phyloP scores from a whole-genome alignment of 139 green algal species.

The Klebsormidium nitens region DNA sequence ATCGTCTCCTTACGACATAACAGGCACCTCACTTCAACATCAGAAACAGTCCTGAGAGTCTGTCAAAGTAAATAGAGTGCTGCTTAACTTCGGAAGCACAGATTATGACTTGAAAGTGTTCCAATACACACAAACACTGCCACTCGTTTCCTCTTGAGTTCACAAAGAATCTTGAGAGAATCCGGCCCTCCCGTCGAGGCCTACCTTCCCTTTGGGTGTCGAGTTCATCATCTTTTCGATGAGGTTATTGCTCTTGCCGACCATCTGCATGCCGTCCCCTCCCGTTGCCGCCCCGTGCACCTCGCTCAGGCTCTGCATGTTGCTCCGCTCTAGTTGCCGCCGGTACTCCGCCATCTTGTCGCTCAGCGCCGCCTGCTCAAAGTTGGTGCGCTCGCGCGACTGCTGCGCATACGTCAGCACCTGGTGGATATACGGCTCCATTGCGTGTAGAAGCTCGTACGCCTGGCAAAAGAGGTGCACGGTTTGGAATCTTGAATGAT shows the following conservation, averaged over 20 bases:
- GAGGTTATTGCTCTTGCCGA: constrained; percentile 15
- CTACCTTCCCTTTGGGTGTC: constrained; percentile 21
- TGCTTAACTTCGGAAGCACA: too few relatives aligned
- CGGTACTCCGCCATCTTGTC: constrained; percentile 34
- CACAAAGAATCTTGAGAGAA: too few relatives aligned
- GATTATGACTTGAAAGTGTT: too few relatives aligned
- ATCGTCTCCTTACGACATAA: too few relatives aligned
- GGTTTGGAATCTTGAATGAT: too few relatives aligned
- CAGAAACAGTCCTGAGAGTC: too few relatives aligned
- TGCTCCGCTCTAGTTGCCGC: constrained; percentile 21
- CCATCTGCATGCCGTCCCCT: background rate
- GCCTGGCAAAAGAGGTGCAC: constrained; percentile 18
- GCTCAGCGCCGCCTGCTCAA: constrained; percentile 29
- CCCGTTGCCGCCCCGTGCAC: background rate
- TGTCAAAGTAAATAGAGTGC: too few relatives aligned
- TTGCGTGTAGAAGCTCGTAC: constrained; percentile 30
- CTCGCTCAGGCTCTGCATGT: background rate
- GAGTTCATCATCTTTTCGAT: constrained; percentile 27
- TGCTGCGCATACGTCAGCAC: constrained; percentile 33
- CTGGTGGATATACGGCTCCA: constrained; percentile 40
- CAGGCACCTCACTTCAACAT: too few relatives aligned
- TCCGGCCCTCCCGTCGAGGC: too few relatives aligned
- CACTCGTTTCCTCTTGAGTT: too few relatives aligned
- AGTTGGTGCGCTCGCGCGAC: constrained; percentile 25
- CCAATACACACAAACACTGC: too few relatives aligned